Evolutionary conservation across 2,329 filamentous ascomycete species (phyloP).

Genomic region (Lachnellula willkommii): DNA sequence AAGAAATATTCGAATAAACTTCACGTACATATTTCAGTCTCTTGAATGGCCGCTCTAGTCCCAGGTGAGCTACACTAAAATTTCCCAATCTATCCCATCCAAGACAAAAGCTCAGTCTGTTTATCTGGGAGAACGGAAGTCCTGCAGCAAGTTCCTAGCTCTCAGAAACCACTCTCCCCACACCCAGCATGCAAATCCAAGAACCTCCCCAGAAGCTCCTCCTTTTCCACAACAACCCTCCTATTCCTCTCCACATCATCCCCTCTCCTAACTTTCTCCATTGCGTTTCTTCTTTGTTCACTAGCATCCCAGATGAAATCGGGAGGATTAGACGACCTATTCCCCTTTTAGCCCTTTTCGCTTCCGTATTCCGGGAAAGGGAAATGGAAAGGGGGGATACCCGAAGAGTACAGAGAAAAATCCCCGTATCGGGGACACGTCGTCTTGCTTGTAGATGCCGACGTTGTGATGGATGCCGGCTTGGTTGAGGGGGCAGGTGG

Average conservation of each 20-base stretch:
- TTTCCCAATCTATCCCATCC: not conserved
- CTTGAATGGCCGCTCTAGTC: not conserved
- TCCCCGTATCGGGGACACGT: not conserved
- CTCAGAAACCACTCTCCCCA: not conserved
- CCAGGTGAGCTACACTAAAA: not conserved
- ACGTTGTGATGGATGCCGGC: slow-evolving; percentile 1
- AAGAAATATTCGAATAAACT: not conserved
- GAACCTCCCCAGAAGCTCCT: slow-evolving; percentile 3
- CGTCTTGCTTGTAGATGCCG: slow-evolving; percentile 5
- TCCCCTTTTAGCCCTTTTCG: not conserved
- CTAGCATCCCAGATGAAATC: slow-evolving; percentile 12
- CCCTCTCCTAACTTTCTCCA: slow-evolving; percentile 6
- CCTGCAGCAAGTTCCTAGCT: not conserved
- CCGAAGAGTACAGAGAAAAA: no score
- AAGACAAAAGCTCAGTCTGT: not conserved
- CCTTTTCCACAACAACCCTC: slow-evolving; percentile 4
- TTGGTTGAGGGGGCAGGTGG: slow-evolving; percentile 5
- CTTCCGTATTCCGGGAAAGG: not conserved
- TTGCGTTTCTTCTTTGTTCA: not conserved
- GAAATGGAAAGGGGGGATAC: no score
- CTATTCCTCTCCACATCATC: slow-evolving; percentile 9
- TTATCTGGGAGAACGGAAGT: not conserved
- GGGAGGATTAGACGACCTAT: slow-evolving; percentile 7
- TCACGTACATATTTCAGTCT: not conserved
- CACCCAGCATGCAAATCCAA: slow-evolving; percentile 10